Evolutionary conservation across 2,329 filamentous ascomycete genomes (phyloP).

Genomic region (Trichocomaceae sp.): DNA sequence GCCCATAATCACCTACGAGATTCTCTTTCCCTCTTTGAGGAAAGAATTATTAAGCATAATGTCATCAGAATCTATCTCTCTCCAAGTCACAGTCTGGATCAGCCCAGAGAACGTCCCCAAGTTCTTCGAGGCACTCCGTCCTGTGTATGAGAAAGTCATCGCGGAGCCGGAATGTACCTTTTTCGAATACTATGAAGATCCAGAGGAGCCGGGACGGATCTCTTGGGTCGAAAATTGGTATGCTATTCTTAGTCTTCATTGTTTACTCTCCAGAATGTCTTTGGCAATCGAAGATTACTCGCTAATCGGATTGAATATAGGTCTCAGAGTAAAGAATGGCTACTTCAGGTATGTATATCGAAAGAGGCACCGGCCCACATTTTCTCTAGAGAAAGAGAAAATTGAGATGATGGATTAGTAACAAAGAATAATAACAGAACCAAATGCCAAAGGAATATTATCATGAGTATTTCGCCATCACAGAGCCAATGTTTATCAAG

Average conservation of each 20-base stretch:
- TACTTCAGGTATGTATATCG: not conserved
- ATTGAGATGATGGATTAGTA: not conserved
- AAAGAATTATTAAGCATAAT: too few species aligned
- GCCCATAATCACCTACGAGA: too few species aligned
- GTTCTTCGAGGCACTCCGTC: conserved; percentile 32
- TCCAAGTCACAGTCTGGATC: conserved; percentile 5
- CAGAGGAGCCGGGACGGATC: conserved; percentile 33
- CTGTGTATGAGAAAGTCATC: conserved; percentile 35
- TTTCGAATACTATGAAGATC: conserved; percentile 38
- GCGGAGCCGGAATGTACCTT: conserved; percentile 41
- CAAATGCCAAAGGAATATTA: conserved; percentile 40
- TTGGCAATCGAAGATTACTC: too few species aligned
- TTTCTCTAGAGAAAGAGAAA: too few species aligned
- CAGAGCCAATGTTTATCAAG: conserved; percentile 37
- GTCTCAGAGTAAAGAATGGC: conserved; percentile 1
- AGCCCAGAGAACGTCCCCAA: conserved; percentile 20
- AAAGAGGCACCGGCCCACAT: too few species aligned
- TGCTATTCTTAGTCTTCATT: too few species aligned
- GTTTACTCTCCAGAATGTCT: too few species aligned
- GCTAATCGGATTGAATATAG: not conserved
- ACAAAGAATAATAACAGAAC: conserved; percentile 16
- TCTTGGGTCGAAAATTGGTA: conserved; percentile 41
- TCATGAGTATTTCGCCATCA: conserved; percentile 34
- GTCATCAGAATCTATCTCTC: not conserved
- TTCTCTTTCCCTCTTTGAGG: too few species aligned